Conservation (phyloP, 495 filamentous ascomycete genomes). For the Neurospora sp. region DNA sequence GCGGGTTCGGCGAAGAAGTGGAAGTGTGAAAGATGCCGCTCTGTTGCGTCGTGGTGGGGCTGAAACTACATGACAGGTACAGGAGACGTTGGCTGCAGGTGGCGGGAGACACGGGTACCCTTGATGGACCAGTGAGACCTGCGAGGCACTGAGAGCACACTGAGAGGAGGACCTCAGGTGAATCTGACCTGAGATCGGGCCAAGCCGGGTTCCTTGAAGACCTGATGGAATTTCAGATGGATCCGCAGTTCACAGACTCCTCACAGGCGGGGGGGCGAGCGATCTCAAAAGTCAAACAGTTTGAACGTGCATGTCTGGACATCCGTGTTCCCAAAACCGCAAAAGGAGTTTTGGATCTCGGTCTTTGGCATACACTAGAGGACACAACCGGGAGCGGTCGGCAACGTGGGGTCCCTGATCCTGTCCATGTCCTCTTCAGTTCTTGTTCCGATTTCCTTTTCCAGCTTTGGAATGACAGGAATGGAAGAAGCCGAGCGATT, state of each 20-base stretch:
- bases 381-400: neutral
- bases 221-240: neutral
- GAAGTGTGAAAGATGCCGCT: neutral
- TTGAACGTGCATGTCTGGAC: neutral
- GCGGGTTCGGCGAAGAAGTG: neutral
- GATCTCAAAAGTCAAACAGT: neutral
- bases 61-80: conserved; percentile 15
- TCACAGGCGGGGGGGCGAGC: neutral
- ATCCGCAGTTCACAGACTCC: neutral
- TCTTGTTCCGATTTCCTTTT: neutral
- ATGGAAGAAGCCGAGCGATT: neutral
- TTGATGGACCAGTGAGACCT: neutral
- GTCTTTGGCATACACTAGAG: neutral
- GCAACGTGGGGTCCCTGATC: neutral
- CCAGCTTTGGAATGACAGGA: neutral
- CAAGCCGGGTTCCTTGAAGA: neutral
- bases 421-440: neutral
- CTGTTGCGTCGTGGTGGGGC: conserved; percentile 13
- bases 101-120: conserved; percentile 12
- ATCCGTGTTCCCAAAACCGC: neutral
- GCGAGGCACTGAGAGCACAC: neutral
- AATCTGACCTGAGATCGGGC: neutral
- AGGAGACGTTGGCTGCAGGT: conserved; percentile 8
- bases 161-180: neutral
- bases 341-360: neutral